These are phyloP conservation scores for Dryas integrifolia DNA, from an alignment of 331 rosid genomes.

Conservation along the genomic window DNA sequence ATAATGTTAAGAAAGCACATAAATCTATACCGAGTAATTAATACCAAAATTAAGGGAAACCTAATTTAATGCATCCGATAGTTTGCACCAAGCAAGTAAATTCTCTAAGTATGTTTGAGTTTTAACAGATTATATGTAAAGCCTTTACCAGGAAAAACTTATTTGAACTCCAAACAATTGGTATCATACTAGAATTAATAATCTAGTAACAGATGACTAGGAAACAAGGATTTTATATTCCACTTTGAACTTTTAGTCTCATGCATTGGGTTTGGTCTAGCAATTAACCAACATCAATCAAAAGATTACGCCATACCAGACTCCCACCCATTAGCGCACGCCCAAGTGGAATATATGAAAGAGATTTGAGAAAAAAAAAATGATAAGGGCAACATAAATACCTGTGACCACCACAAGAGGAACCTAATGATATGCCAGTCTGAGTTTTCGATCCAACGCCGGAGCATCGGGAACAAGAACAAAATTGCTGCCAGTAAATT, in stretches of 20 bases:
- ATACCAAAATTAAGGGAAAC: not conserved
- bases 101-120: not conserved
- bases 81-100: not conserved
- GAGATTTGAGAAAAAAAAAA: not conserved
- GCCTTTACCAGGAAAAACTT: not conserved
- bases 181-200: slow-evolving; percentile 7
- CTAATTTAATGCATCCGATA: not conserved
- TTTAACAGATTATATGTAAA: not conserved
- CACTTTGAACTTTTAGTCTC: slow-evolving; percentile 12
- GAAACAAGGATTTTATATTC: slow-evolving; percentile 3
- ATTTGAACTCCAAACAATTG: not conserved
- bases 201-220: not conserved
- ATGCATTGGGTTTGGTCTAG: slow-evolving; percentile 12
- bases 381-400: slow-evolving; percentile 28
- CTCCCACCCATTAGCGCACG: not conserved
- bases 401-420: slow-evolving; percentile 99
- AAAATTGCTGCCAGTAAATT: slow-evolving; percentile 63
- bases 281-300: slow-evolving; percentile 7
- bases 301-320: slow-evolving; percentile 1
- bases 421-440: slow-evolving; percentile 86
- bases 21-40: not conserved
- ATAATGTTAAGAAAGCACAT: not conserved
- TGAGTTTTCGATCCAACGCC: slow-evolving; percentile 98
- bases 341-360: not conserved
- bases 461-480: slow-evolving; percentile 87